Evolutionary conservation across 495 filamentous ascomycete genomes (phyloP).

Genomic region (Penicillium paxilli): DNA sequence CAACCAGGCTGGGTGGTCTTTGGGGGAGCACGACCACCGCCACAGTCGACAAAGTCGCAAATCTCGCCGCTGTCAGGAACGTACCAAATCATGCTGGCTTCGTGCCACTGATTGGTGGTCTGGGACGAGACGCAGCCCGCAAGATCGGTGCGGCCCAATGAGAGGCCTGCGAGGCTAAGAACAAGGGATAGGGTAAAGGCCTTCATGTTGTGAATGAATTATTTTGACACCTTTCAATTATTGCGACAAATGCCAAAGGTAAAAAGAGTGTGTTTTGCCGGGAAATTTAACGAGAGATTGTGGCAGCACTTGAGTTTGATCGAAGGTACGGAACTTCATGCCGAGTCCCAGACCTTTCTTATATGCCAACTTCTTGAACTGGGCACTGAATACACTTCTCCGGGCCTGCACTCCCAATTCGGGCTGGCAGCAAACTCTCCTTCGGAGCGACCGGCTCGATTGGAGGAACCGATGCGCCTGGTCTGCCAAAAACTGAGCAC

Average conservation of each 20-base stretch:
- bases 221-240: not conserved
- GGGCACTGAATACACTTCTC: not conserved
- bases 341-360: not conserved
- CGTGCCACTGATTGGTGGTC: conserved; percentile 30
- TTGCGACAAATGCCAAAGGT: too few species aligned
- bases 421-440: conserved; percentile 6
- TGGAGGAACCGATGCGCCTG: not conserved
- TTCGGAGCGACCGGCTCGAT: not conserved
- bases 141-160: conserved; percentile 29
- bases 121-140: conserved; percentile 28
- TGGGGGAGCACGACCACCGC: conserved; percentile 61
- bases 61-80: conserved; percentile 59
- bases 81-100: conserved; percentile 51
- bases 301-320: not conserved
- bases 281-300: conserved; percentile 6
- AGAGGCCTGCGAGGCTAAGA: conserved; percentile 19
- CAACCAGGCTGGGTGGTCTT: conserved; percentile 63
- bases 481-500: not conserved
- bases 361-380: conserved; percentile 5
- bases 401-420: not conserved
- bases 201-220: conserved; percentile 25
- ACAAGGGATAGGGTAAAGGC: conserved; percentile 16
- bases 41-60: conserved; percentile 62
- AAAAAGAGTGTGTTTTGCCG: conserved; percentile 4
- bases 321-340: not conserved